Base-by-base conservation (phyloP, 345 rosid species). In the Linum lewisii region DNA sequence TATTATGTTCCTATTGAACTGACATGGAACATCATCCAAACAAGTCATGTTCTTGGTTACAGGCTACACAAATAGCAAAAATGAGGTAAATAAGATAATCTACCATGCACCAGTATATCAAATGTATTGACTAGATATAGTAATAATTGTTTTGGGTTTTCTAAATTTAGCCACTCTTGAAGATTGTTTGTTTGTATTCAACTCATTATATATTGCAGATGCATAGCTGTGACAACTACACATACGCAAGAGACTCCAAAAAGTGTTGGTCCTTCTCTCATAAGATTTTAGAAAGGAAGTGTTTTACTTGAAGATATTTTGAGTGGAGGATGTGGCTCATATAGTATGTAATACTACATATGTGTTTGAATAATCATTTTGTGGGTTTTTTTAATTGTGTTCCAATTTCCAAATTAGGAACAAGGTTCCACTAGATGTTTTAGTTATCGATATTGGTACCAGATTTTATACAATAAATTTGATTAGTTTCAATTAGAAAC, bases 171-270 rank as follows among this genome's bases (percentile, higher is more conserved):
- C 34, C 7, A 29, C 34, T 29, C 34, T 29, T 29, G 34, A 29
- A 29, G 34, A 8, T 29, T 29, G 34, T n/a, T n/a, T n/a, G n/a
- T n/a, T 8, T 29, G 34, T 29, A 29, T 29, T 29, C 36, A 51
- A 60, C 64, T 75, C 52, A 64, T 22, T 62, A 20, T 54, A 67
- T 51, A 58, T 62, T 80, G 82, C 84, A 92, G 97, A 81, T 88
- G 95, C 68, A 86, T 88, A 57, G 97, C 97, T 59, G 90, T 92
- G 59, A 86, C 81, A 65, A 92, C 98, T 70, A 73, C 98, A 61
- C 45, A 86, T 72, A 62, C 86, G 36, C 93, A 81, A 76, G 95
- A 79, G 59, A 42, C 72, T 67, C 78, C 88, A 20, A 77, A 77
- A 63, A 80, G 73, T 22, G 91, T 85, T 61, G 75, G 79, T 42